Conservation (phyloP, 441 rosid genomes). For the Erodium texanum region DNA sequence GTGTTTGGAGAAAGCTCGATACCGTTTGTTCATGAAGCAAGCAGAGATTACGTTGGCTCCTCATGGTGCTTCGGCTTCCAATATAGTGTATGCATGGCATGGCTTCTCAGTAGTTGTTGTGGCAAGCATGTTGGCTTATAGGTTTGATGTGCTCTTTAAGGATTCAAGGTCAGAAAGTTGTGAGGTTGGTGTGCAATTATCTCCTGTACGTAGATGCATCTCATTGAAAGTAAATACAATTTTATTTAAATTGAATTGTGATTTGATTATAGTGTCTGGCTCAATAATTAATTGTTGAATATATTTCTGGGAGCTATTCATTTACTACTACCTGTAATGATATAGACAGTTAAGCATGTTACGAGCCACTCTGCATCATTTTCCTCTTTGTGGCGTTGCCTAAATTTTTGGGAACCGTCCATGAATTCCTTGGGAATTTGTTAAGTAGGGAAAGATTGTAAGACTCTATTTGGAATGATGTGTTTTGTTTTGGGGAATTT, state of each 20-base stretch:
- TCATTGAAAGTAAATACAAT: conserved; percentile 24
- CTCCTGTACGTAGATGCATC: conserved; percentile 32
- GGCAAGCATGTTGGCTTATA: conserved; percentile 28
- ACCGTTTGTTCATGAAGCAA: conserved; percentile 28
- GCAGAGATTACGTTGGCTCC: conserved; percentile 20
- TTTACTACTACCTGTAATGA: no score
- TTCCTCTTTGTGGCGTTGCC: no score
- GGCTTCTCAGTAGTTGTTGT: conserved; percentile 27
- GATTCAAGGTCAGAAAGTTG: conserved; percentile 17
- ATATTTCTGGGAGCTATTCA: no score
- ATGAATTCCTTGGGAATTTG: no score
- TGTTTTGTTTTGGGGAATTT: no score
- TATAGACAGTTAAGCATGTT: no score
- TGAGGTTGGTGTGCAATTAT: conserved; percentile 34
- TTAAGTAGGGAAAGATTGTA: no score
- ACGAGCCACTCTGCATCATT: no score
- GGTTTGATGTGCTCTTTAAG: conserved; percentile 25
- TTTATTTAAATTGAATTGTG: background rate
- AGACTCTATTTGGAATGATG: no score
- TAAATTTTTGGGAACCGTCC: no score
- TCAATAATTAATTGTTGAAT: no score
- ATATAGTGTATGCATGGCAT: conserved; percentile 35
- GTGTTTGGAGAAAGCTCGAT: conserved; percentile 27
- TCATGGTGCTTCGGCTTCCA: conserved; percentile 24
- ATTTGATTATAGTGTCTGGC: background rate